Base-by-base conservation (phyloP, 768 basidiomycete genomes). In the Calvatia gigantea region DNA sequence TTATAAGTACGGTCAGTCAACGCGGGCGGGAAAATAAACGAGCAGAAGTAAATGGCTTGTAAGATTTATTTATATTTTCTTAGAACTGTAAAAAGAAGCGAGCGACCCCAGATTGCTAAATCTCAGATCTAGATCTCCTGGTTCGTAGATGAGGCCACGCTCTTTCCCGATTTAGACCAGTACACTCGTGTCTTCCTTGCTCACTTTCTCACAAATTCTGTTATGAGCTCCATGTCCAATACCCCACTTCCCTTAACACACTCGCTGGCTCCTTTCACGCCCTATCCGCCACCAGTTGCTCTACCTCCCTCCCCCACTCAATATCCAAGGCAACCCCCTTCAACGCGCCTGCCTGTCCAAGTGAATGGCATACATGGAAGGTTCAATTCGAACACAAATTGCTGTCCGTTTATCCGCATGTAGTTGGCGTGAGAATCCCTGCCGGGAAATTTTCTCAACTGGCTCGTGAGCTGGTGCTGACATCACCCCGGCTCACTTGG, bases 341-440 rank as follows among this genome's bases (percentile, higher is more conserved):
- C 12, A n/a, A n/a, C n/a, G n/a, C n/a, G n/a, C n/a, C n/a, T n/a
- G n/a, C n/a, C n/a, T n/a, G n/a, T 17, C n/a, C 9, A 15, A 25
- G 17, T 43, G 15, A 29, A 46, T 29, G 15, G 45, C 9, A 29
- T 19, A 6, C 15, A 32, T 38, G 35, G 49, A 51, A 29, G 17
- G 12, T 27, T 27, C 38, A 51, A 51, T 51, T 51, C 49, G 49
- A 51, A 51, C 27, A 6, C 29, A 32, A 6, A 17, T 25, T 23
- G n/a, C 52, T 43, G 32, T n/a, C 52, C 43, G 52, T 54, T 45
- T 54, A 54, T 54, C 52, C 52, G 52, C 52, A 54, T 54, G 32
- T 28, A 44, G 31, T 35, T 47, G 45, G 29, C 52, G 52, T 44
- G 52, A 54, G 15, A 8, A 15, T n/a, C 49, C 49, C 29, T 28